Evolutionary conservation across 73 alveolate genomes (phyloP).

Genomic region (Tetrahymena elliotti): DNA sequence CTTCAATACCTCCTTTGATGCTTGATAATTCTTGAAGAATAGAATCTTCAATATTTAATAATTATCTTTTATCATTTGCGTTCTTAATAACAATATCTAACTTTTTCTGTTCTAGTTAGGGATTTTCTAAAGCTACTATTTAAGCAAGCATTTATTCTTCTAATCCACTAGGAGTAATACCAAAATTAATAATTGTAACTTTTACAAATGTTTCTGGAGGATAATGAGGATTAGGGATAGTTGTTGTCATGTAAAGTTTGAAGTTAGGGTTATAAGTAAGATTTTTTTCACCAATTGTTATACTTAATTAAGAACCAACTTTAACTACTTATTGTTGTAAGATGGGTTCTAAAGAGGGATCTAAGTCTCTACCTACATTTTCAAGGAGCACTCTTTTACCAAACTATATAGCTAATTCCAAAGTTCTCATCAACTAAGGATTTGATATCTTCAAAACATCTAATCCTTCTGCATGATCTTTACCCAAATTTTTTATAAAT

Average conservation of each 20-base stretch:
- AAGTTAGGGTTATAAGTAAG: not conserved
- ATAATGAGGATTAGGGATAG: constrained; percentile 1
- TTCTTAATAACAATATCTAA: constrained; percentile 44
- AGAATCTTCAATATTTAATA: constrained; percentile 16
- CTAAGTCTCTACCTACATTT: constrained; percentile 82
- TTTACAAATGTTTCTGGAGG: not conserved
- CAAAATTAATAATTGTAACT: constrained; percentile 39
- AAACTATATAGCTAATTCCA: constrained; percentile 70
- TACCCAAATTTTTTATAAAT: constrained; percentile 56
- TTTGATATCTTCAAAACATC: constrained; percentile 62
- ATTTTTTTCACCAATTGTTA: constrained; percentile 1
- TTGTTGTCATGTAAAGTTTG: constrained; percentile 8
- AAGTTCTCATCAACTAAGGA: constrained; percentile 61
- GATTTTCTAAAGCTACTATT: constrained; percentile 41
- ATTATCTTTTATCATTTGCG: constrained; percentile 11
- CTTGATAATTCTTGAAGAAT: constrained; percentile 21
- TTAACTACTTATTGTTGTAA: not conserved
- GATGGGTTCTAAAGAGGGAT: constrained; percentile 86
- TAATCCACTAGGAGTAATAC: constrained; percentile 51
- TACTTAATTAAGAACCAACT: not conserved
- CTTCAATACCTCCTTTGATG: constrained; percentile 26
- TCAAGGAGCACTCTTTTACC: constrained; percentile 95
- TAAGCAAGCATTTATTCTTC: constrained; percentile 46
- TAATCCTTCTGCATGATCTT: constrained; percentile 56
- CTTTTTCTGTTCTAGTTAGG: constrained; percentile 45